Evolutionary conservation across 2,329 filamentous ascomycete genomes (phyloP).

Genomic region (Trichophyton simii): DNA sequence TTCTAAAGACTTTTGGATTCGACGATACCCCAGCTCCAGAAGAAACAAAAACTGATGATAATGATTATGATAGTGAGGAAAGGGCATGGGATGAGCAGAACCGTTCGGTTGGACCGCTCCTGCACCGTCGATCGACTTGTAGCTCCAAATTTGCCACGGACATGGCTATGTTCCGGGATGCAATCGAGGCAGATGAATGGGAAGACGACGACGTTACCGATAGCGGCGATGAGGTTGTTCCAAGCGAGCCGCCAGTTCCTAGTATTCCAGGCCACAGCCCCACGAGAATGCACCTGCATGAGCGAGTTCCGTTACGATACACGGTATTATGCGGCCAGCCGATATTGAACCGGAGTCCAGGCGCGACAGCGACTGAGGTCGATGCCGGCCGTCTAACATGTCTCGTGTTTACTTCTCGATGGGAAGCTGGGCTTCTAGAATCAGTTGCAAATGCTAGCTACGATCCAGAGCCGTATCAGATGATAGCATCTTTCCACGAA

Average conservation of each 20-base stretch:
- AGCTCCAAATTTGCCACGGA: constrained; percentile 5
- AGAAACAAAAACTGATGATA: background rate
- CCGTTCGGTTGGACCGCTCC: background rate
- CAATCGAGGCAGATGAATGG: constrained; percentile 4
- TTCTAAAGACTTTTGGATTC: constrained; percentile 1
- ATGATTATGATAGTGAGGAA: background rate
- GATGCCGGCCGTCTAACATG: constrained; percentile 10
- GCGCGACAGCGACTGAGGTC: background rate
- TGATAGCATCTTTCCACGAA: constrained; percentile 14
- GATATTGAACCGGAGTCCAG: constrained; percentile 6
- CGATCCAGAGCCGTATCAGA: constrained; percentile 12
- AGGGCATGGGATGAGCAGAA: background rate
- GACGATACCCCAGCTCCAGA: background rate
- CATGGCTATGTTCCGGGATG: constrained; percentile 3
- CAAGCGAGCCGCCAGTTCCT: background rate
- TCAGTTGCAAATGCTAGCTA: constrained; percentile 4
- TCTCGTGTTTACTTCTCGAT: constrained; percentile 15
- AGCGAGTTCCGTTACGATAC: constrained; percentile 10
- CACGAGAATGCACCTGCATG: background rate
- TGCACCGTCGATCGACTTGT: background rate
- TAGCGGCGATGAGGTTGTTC: background rate
- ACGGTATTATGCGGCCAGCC: constrained; percentile 15
- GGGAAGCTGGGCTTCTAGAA: constrained; percentile 9
- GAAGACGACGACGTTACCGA: constrained; percentile 5
- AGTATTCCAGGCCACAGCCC: background rate